Percentiles rank a stretch among this genome's conserved stretches.
Conservation (phyloP, 2,329 filamentous ascomycete genomes). For the Cladorrhinum sp. region DNA sequence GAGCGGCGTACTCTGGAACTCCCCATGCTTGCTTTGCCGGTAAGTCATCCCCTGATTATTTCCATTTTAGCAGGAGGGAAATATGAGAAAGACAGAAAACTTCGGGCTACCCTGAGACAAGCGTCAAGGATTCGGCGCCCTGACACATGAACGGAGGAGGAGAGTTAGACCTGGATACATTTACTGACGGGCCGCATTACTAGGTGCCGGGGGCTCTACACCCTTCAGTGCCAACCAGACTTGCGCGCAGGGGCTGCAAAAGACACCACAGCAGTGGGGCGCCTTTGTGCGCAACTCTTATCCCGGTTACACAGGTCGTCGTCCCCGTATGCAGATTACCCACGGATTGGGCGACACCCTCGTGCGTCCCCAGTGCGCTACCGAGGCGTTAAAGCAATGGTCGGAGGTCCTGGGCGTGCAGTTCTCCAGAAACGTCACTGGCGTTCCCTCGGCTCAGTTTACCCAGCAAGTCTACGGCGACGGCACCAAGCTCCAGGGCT, state of each 20-base stretch:
- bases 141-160: no score
- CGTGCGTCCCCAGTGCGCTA: constrained; percentile 26
- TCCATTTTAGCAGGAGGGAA: background rate
- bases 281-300: constrained; percentile 29
- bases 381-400: constrained; percentile 34
- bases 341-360: constrained; percentile 31
- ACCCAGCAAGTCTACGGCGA: constrained; percentile 34
- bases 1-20: constrained; percentile 32
- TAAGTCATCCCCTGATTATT: constrained; percentile 6
- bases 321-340: constrained; percentile 31
- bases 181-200: background rate
- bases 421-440: constrained; percentile 25
- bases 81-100: background rate
- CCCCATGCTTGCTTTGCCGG: constrained; percentile 29
- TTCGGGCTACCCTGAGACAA: background rate
- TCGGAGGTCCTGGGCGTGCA: constrained; percentile 29
- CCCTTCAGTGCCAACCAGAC: constrained; percentile 28
- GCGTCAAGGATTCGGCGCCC: no score
- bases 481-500: constrained; percentile 32
- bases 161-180: background rate
- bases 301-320: constrained; percentile 29
- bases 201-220: constrained; percentile 20
- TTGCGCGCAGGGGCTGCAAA: constrained; percentile 28
- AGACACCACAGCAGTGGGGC: constrained; percentile 29
- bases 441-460: constrained; percentile 29